These are phyloP conservation scores for Zygoascus meyerae DNA, from an alignment of 1,139 yeast genomes.

Conservation along the genomic window DNA sequence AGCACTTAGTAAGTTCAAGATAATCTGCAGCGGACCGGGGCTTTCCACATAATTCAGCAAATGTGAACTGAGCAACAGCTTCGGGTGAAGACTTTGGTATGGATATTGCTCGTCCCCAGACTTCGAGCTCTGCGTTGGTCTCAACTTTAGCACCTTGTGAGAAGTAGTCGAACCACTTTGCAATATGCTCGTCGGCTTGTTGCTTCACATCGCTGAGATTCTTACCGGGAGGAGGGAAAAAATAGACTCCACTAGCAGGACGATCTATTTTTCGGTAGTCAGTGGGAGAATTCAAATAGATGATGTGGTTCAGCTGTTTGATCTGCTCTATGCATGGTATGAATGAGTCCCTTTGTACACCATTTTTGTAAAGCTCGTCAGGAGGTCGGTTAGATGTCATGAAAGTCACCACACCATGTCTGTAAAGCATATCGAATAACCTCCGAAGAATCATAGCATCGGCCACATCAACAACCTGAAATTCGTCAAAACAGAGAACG, in stretches of 20 bases:
- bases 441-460: constrained; percentile 94
- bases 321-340: constrained; percentile 85
- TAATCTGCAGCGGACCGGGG: constrained; percentile 97
- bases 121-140: constrained; percentile 42
- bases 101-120: constrained; percentile 81
- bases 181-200: constrained; percentile 58
- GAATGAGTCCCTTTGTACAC: constrained; percentile 85
- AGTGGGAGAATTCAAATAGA: constrained; percentile 80
- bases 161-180: constrained; percentile 75
- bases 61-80: constrained; percentile 82
- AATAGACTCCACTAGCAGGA: constrained; percentile 77
- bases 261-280: constrained; percentile 87
- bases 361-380: constrained; percentile 84
- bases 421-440: constrained; percentile 52
- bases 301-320: constrained; percentile 67
- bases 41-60: constrained; percentile 75
- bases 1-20: constrained; percentile 71
- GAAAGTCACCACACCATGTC: constrained; percentile 79
- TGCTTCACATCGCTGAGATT: constrained; percentile 45
- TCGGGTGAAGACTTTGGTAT: constrained; percentile 77
- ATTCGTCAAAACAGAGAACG: constrained; percentile 89
- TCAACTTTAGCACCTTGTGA: constrained; percentile 46
- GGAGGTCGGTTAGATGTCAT: constrained; percentile 96
- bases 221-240: constrained; percentile 46
- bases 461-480: constrained; percentile 89